Base-by-base conservation (phyloP, 2,329 filamentous ascomycete genomes). In the Emmonsia crescens region DNA sequence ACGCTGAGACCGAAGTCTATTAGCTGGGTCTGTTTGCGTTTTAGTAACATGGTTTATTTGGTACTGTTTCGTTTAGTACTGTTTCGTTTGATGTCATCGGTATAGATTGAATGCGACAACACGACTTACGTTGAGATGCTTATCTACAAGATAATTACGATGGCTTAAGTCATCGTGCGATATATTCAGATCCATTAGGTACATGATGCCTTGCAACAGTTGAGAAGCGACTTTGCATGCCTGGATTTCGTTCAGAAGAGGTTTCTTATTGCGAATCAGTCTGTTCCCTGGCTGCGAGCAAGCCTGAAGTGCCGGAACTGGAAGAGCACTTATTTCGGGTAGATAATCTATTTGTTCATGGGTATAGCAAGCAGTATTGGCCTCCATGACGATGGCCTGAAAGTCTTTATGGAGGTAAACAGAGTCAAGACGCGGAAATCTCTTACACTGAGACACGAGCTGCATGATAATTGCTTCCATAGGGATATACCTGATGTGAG, bases 1-100 rank as follows among this genome's bases (percentile, higher is more conserved):
- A n/a, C n/a, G n/a, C n/a, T n/a, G n/a, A n/a, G n/a, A n/a, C 68
- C 71, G 21, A 73, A 61, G 56, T 72, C 71, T n/a, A 73, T 68
- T 2, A 73, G 61, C 33, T 66, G 64, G 16, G 67, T 59, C 66
- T 69, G 52, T 38, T 57, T n/a, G n/a, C n/a, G n/a, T n/a, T n/a
- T n/a, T n/a, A n/a, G n/a, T n/a, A n/a, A n/a, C n/a, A n/a, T n/a
- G n/a, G n/a, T n/a, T n/a, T n/a, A n/a, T n/a, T n/a, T n/a, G n/a
- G n/a, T n/a, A n/a, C n/a, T n/a, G n/a, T n/a, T n/a, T n/a, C n/a
- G n/a, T n/a, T n/a, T n/a, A n/a, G n/a, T n/a, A n/a, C n/a, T n/a
- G n/a, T n/a, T n/a, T n/a, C n/a, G n/a, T n/a, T n/a, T n/a, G n/a
- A n/a, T n/a, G n/a, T n/a, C n/a, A n/a, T n/a, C n/a, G n/a, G n/a